A percentile compares a stretch with the other conserved stretches of the same genome.
phyloP scores from a whole-genome alignment of 495 filamentous ascomycete species.

The Neurospora sp. region DNA sequence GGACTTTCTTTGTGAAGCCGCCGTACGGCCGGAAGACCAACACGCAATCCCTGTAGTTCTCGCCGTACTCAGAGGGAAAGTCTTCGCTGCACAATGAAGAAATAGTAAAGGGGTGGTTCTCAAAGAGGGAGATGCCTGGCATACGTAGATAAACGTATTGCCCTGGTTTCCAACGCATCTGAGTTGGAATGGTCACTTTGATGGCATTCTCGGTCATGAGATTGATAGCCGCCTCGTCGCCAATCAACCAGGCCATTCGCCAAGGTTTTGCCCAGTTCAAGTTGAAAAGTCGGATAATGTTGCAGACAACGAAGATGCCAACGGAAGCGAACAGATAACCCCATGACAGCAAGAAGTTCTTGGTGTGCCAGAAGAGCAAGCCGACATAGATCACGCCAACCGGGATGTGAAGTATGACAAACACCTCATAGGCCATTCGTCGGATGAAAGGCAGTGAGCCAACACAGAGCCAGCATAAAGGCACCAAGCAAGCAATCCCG shows the following conservation, averaged over 20 bases:
- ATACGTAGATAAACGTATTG: slow-evolving; percentile 93
- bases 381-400: slow-evolving; percentile 71
- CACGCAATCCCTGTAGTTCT: slow-evolving; percentile 76
- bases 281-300: slow-evolving; percentile 56
- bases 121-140: slow-evolving; percentile 78
- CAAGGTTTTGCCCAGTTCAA: slow-evolving; percentile 83
- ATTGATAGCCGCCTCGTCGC: slow-evolving; percentile 79
- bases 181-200: slow-evolving; percentile 86
- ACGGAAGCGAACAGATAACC: slow-evolving; percentile 76
- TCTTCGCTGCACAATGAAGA: slow-evolving; percentile 76
- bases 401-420: slow-evolving; percentile 71
- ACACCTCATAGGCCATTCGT: slow-evolving; percentile 64
- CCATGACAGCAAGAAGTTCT: slow-evolving; percentile 89
- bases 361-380: slow-evolving; percentile 91
- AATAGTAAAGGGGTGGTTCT: slow-evolving; percentile 95
- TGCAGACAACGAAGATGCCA: slow-evolving; percentile 64
- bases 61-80: slow-evolving; percentile 79
- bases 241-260: slow-evolving; percentile 66
- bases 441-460: slow-evolving; percentile 66
- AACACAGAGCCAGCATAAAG: slow-evolving; percentile 69
- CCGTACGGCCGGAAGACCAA: slow-evolving; percentile 85
- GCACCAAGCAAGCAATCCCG: slow-evolving; percentile 77
- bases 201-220: slow-evolving; percentile 84
- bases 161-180: slow-evolving; percentile 85
- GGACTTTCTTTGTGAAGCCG: slow-evolving; percentile 76